Base-by-base conservation (phyloP, 2,329 filamentous ascomycete species). In the Colletotrichum truncatum region DNA sequence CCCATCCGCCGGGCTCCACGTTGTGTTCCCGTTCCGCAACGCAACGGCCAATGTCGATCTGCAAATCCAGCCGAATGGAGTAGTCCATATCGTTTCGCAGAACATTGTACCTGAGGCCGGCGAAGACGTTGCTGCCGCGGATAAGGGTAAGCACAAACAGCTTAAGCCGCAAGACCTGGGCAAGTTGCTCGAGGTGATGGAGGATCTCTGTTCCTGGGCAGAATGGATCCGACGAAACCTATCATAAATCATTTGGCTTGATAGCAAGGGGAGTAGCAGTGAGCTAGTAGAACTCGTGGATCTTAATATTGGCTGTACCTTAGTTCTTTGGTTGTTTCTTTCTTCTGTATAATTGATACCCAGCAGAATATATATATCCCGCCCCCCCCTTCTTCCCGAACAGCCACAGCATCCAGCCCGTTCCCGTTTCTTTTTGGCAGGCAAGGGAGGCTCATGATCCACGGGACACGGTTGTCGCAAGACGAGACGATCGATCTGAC, bases 61-160 rank as follows among this genome's bases (percentile, higher is more conserved):
- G 11, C 86, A 88, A 69, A 84, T 92, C 16, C 80, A 85, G 18
- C 80, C 84, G 34, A 88, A 90, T 60, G 90, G 85, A 4, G 80
- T 85, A 12, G 81, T 92, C 4, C 80, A 85, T 16, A 80, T 92
- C 34, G 76, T 83, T 3, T 83, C 86, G 23, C 87, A 91, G 69
- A 90, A 91, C 67, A 72, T 87, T 4, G 71, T 86, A 45, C 59
- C 66, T 4, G 69, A 70, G 12, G 67, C 53, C 18, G 67, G 55
- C 34, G 28, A 54, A 21, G 65, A 46, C 25, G 58, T 55, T 58
- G 53, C 58, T 23, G 49, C 28, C 71, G 70, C 25, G 56, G 62
- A 46, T 34, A 73, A 73, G 45, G 43, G 60, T 63, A 52, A 76
- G 61, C 75, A 74, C n/a, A 78, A 75, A 67, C 71, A 72, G 53